Conservation (phyloP, 305 asterid genomes). For the Fraxinus latifolia region DNA sequence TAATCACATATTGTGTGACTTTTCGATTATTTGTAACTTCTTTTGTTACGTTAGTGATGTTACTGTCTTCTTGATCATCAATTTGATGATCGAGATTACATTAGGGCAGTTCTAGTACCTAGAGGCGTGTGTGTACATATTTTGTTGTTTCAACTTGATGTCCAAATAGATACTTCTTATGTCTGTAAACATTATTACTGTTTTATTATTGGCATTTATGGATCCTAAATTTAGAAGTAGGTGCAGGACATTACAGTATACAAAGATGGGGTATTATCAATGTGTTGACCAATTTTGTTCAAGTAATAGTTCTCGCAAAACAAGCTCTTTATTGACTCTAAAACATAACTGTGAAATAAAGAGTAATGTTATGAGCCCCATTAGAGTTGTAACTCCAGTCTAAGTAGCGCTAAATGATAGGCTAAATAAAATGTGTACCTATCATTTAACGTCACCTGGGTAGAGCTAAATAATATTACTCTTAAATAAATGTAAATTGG, state of each 20-base stretch:
- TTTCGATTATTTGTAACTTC: neutral
- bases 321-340: neutral
- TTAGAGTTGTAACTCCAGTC: no score
- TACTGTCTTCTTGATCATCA: neutral
- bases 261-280: neutral
- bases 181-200: neutral
- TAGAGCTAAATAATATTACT: no score
- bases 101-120: neutral
- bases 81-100: neutral
- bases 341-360: neutral
- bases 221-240: neutral
- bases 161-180: neutral
- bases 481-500: no score
- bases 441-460: no score
- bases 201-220: neutral
- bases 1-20: neutral
- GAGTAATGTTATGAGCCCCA: no score
- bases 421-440: no score
- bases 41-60: neutral
- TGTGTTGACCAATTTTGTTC: neutral
- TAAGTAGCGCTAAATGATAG: no score
- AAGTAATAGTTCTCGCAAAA: neutral
- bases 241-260: neutral
- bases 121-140: neutral
- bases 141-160: neutral